Percentiles rank a stretch among this genome's conserved stretches.
These are phyloP conservation scores for Mycocentrospora acerina DNA, from an alignment of 2,329 filamentous ascomycete genomes.

Conservation along the genomic window DNA sequence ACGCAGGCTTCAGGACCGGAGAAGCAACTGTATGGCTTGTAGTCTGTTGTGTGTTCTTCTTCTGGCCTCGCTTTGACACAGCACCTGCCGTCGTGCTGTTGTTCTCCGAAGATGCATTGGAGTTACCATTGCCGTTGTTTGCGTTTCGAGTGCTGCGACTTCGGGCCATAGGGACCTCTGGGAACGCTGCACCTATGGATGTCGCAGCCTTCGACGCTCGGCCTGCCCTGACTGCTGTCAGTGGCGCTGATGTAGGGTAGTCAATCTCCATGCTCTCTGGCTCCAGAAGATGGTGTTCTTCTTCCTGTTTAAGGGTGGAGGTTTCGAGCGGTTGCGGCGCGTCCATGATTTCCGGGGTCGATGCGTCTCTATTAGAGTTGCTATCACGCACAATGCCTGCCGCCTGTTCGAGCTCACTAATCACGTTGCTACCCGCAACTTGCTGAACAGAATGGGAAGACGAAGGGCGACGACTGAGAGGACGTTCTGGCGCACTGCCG, in stretches of 20 bases:
- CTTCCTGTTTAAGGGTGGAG: constrained; percentile 53
- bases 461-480: constrained; percentile 33
- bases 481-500: constrained; percentile 51
- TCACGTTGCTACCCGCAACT: constrained; percentile 26
- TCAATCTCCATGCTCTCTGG: constrained; percentile 43
- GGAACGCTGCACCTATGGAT: constrained; percentile 48
- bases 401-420: constrained; percentile 37
- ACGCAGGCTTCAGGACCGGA: constrained; percentile 26
- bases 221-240: constrained; percentile 39
- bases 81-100: constrained; percentile 38
- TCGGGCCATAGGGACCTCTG: constrained; percentile 44
- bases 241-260: constrained; percentile 26
- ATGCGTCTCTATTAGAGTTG: constrained; percentile 21
- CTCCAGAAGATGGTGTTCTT: constrained; percentile 47
- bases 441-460: constrained; percentile 41
- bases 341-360: constrained; percentile 33
- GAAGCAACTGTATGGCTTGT: constrained; percentile 26
- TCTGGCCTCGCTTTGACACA: constrained; percentile 40
- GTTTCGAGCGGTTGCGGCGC: constrained; percentile 48
- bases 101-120: constrained; percentile 43
- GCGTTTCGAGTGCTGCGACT: constrained; percentile 47
- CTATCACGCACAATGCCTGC: constrained; percentile 29
- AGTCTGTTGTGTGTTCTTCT: constrained; percentile 32
- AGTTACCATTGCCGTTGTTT: constrained; percentile 36
- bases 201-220: constrained; percentile 52